A percentile compares a stretch with the other conserved stretches of the same genome.
Evolutionary conservation across 768 basidiomycete genomes (phyloP).

Genomic region (Terana coerulea): DNA sequence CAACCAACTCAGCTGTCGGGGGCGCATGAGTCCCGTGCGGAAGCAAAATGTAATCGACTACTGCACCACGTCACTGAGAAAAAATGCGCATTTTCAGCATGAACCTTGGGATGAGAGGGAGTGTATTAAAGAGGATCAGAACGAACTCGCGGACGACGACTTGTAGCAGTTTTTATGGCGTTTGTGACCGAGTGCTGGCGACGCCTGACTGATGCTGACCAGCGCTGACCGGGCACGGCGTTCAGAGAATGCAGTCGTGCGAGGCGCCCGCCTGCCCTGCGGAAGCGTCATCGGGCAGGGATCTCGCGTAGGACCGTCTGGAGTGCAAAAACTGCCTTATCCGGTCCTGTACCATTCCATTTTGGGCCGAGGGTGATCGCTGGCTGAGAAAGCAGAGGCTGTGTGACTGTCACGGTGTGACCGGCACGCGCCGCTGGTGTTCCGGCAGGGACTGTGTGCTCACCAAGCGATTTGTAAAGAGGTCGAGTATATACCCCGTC

Average conservation of each 20-base stretch:
- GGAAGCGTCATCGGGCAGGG: no score
- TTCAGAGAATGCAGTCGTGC: no score
- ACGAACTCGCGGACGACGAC: background rate
- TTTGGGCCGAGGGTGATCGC: conserved; percentile 3
- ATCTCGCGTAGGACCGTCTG: no score
- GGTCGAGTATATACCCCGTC: conserved; percentile 12
- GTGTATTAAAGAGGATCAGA: background rate
- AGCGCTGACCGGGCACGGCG: no score
- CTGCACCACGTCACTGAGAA: no score
- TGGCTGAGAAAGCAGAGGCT: conserved; percentile 13
- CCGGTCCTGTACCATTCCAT: no score
- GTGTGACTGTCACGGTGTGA: conserved; percentile 15
- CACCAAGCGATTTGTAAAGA: conserved; percentile 15
- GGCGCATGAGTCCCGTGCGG: background rate
- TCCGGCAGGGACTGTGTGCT: conserved; percentile 11
- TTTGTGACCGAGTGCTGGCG: no score
- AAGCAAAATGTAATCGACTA: background rate
- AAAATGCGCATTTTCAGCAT: background rate
- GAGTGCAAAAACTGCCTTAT: no score
- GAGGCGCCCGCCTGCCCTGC: no score
- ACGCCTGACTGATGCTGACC: no score
- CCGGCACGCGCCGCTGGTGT: conserved; percentile 13
- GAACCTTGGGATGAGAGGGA: background rate
- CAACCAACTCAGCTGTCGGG: background rate
- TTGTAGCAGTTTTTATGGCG: no score